Conservation (phyloP, 2,329 filamentous ascomycete genomes). For the Bipolaris victoriae region DNA sequence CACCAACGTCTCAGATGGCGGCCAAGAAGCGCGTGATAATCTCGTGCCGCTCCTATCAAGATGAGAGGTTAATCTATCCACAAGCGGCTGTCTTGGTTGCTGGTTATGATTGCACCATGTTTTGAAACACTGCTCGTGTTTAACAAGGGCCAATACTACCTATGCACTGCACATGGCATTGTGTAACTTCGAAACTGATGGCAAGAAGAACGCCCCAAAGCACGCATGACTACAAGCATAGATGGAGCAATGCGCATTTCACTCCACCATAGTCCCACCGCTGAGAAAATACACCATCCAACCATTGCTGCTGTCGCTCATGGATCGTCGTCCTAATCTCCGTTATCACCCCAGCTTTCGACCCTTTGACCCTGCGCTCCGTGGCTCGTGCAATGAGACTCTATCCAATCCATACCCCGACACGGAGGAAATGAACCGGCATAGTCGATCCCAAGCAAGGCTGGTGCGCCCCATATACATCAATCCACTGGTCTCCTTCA, state of each 20-base stretch:
- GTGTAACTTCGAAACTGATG: no score
- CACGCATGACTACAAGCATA: not conserved
- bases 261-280: slow-evolving; percentile 4
- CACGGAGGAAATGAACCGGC: slow-evolving; percentile 6
- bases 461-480: slow-evolving; percentile 15
- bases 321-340: slow-evolving; percentile 15
- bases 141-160: not conserved
- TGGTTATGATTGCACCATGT: slow-evolving; percentile 1
- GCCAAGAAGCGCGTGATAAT: slow-evolving; percentile 5
- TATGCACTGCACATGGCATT: not conserved
- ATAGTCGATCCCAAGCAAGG: slow-evolving; percentile 12
- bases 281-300: not conserved
- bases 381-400: slow-evolving; percentile 6
- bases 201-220: no score
- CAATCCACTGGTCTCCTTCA: slow-evolving; percentile 9
- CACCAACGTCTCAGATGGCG: slow-evolving; percentile 9
- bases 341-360: slow-evolving; percentile 12
- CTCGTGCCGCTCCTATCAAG: slow-evolving; percentile 11
- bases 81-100: slow-evolving; percentile 3
- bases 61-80: slow-evolving; percentile 15
- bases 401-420: slow-evolving; percentile 7
- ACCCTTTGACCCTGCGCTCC: slow-evolving; percentile 1
- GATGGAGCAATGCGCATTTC: not conserved
- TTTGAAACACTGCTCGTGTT: slow-evolving; percentile 6
- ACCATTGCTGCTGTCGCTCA: slow-evolving; percentile 7